phyloP scores from a whole-genome alignment of 2,329 filamentous ascomycete species.

The Botryotinia narcissicola region DNA sequence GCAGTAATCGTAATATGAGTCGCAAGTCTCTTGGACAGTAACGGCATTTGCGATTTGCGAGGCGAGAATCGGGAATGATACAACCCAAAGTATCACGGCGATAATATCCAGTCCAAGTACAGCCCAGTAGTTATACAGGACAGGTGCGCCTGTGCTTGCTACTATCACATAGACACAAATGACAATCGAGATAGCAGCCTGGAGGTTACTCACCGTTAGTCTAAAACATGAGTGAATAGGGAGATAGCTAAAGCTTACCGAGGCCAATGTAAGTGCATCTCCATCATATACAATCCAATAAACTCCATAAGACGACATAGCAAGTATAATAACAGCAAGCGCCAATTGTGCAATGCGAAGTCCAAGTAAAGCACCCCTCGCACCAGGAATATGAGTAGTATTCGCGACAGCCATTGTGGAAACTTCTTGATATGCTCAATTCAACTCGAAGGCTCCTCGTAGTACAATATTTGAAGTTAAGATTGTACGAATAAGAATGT shows the following conservation, averaged over 20 bases:
- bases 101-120: constrained; percentile 14
- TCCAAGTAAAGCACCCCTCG: neutral
- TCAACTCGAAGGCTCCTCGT: neutral
- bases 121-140: constrained; percentile 17
- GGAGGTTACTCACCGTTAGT: neutral
- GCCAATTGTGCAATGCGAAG: constrained; percentile 15
- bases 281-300: constrained; percentile 2
- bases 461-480: neutral
- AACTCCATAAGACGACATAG: constrained; percentile 12
- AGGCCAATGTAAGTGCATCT: constrained; percentile 5
- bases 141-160: neutral
- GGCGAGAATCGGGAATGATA: constrained; percentile 6
- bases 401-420: neutral
- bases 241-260: neutral
- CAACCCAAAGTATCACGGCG: constrained; percentile 5
- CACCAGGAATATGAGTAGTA: constrained; percentile 5
- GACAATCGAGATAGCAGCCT: constrained; percentile 9
- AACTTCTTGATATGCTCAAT: neutral
- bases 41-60: neutral
- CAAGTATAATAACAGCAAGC: constrained; percentile 8
- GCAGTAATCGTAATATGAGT: neutral
- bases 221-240: neutral
- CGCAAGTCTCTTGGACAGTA: neutral
- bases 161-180: constrained; percentile 7
- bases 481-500: neutral